Conservation (phyloP, 352 stramenopile species). For the Phytophthora sp. region DNA sequence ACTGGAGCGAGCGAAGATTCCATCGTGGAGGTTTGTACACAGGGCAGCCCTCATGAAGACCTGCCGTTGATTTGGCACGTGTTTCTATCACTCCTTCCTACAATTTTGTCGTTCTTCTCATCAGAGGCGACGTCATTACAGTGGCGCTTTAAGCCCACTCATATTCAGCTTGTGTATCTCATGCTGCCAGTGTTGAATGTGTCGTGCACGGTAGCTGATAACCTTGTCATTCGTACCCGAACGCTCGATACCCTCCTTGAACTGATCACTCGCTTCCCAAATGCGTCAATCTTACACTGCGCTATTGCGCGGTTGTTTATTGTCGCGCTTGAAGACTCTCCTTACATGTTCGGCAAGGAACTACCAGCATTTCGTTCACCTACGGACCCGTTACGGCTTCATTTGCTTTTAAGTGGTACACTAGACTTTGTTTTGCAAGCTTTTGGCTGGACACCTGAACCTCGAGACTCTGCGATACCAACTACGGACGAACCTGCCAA, state of each 20-base stretch:
- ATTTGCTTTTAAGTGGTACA: constrained; percentile 56
- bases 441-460: constrained; percentile 35
- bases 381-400: constrained; percentile 57
- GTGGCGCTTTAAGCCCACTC: constrained; percentile 57
- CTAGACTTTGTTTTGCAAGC: constrained; percentile 50
- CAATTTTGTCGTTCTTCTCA: constrained; percentile 48
- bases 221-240: constrained; percentile 41
- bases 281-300: constrained; percentile 82
- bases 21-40: constrained; percentile 15
- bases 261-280: constrained; percentile 91
- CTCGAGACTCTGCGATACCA: no score
- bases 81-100: constrained; percentile 51
- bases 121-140: constrained; percentile 16
- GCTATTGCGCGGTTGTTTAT: constrained; percentile 75
- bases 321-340: constrained; percentile 78
- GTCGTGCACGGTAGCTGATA: constrained; percentile 64
- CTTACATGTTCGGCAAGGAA: constrained; percentile 83
- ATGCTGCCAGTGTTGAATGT: constrained; percentile 81
- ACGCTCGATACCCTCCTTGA: constrained; percentile 78
- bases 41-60: constrained; percentile 59
- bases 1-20: constrained; percentile 1
- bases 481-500: constrained; percentile 3
- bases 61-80: constrained; percentile 69
- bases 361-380: constrained; percentile 62
- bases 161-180: constrained; percentile 78